Conservation (phyloP, 2,329 filamentous ascomycete species). For the Trichoderma afroharzianum region DNA sequence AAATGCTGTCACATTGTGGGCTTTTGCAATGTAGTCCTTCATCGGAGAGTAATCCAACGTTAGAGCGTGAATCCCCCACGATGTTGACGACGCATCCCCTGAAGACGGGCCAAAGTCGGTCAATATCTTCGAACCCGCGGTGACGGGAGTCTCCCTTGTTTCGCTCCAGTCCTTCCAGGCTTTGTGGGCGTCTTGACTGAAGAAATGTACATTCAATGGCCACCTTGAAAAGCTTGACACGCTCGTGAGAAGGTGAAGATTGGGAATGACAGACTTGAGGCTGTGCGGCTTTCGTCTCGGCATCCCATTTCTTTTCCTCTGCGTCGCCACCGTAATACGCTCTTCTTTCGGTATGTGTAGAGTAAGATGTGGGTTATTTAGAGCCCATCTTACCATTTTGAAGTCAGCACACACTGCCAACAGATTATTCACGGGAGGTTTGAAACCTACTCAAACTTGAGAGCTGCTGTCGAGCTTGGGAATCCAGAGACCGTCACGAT, state of each 20-base stretch:
- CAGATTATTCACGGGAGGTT: neutral
- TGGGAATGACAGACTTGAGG: conserved; percentile 68
- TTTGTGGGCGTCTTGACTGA: conserved; percentile 63
- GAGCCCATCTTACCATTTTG: conserved; percentile 72
- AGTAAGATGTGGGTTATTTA: conserved; percentile 80
- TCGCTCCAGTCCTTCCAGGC: conserved; percentile 63
- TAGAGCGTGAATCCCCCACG: conserved; percentile 52
- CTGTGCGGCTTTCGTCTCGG: conserved; percentile 56
- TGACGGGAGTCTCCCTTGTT: conserved; percentile 45
- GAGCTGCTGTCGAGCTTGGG: conserved; percentile 76
- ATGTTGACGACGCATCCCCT: conserved; percentile 12
- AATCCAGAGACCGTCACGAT: conserved; percentile 83
- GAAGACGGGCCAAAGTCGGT: conserved; percentile 49
- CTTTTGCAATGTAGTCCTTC: conserved; percentile 54
- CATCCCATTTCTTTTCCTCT: conserved; percentile 50
- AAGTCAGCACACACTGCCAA: neutral
- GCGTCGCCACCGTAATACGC: conserved; percentile 52
- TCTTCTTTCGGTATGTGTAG: conserved; percentile 67
- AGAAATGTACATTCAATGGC: conserved; percentile 81
- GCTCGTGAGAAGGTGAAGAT: conserved; percentile 75
- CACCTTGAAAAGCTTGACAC: conserved; percentile 77
- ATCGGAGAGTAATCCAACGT: conserved; percentile 53
- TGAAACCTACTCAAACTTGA: conserved; percentile 82
- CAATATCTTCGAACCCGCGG: conserved; percentile 48
- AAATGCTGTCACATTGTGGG: conserved; percentile 50